These are phyloP conservation scores for Cladosporium sp. DNA, from an alignment of 2,329 filamentous ascomycete species.

Conservation along the genomic window DNA sequence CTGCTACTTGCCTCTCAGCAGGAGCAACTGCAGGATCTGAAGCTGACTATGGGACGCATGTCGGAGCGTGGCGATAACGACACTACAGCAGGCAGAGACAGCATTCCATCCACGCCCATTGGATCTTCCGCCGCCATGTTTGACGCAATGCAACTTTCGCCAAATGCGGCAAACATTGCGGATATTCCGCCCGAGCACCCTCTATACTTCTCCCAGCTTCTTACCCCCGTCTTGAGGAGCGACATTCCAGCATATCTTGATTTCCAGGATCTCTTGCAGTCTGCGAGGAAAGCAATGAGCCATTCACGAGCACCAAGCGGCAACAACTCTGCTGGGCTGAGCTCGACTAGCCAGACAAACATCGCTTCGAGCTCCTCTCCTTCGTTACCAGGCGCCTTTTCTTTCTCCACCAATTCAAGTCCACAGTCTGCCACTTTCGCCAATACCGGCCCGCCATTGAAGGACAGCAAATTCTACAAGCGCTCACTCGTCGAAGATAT, in stretches of 20 bases:
- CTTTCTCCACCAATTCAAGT: conserved; percentile 29
- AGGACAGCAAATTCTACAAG: conserved; percentile 93
- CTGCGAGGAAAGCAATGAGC: conserved; percentile 56
- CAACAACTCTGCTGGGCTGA: conserved; percentile 23
- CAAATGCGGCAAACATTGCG: conserved; percentile 44
- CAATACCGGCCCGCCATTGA: conserved; percentile 57
- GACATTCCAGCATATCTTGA: conserved; percentile 81
- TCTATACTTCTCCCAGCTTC: conserved; percentile 73
- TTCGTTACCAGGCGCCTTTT: conserved; percentile 41
- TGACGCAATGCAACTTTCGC: conserved; percentile 55
- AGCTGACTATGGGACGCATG: conserved; percentile 88
- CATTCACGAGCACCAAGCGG: conserved; percentile 62
- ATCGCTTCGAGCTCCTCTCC: conserved; percentile 32
- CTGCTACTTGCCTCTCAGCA: conserved; percentile 81
- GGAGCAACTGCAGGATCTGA: conserved; percentile 87
- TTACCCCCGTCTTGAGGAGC: conserved; percentile 77
- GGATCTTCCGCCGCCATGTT: conserved; percentile 55
- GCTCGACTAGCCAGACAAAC: conserved; percentile 50
- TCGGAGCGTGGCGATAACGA: conserved; percentile 68
- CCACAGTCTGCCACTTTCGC: conserved; percentile 28
- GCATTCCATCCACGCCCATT: conserved; percentile 76
- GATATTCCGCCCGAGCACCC: conserved; percentile 60
- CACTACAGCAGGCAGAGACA: conserved; percentile 56
- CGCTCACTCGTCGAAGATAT: conserved; percentile 84
- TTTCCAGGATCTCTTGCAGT: conserved; percentile 71